These are phyloP conservation scores for Pyrenophora graminea DNA, from an alignment of 2,329 filamentous ascomycete genomes.

Conservation along the genomic window DNA sequence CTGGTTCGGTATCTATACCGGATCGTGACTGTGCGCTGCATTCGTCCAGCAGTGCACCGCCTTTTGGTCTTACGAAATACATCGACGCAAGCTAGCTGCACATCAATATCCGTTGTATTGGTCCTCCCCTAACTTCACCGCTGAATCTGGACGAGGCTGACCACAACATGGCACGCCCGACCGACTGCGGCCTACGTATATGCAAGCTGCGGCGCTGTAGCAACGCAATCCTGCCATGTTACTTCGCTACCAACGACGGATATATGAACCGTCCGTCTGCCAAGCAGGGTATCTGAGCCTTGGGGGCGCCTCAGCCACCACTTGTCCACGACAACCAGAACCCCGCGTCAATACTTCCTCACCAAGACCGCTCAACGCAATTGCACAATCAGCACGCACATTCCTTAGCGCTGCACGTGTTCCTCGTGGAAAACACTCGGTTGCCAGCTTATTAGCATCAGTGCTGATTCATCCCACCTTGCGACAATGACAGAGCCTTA, in stretches of 20 bases:
- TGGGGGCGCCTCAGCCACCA: constrained; percentile 8
- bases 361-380: neutral
- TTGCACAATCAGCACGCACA: constrained; percentile 6
- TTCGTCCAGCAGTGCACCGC: constrained; percentile 24
- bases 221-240: constrained; percentile 19
- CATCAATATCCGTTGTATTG: constrained; percentile 17
- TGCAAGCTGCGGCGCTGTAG: constrained; percentile 15
- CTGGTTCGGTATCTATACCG: constrained; percentile 20
- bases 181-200: constrained; percentile 4
- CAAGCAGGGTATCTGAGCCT: neutral
- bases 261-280: constrained; percentile 16
- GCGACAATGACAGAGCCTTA: neutral
- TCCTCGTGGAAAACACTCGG: no score
- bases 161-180: constrained; percentile 6
- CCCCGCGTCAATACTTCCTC: constrained; percentile 6
- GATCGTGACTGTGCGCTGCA: constrained; percentile 11
- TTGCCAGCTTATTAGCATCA: neutral
- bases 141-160: constrained; percentile 23
- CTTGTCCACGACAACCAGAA: constrained; percentile 1
- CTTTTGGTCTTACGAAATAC: constrained; percentile 17
- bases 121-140: constrained; percentile 19
- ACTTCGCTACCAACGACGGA: constrained; percentile 6
- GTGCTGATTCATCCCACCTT: no score
- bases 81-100: constrained; percentile 13
- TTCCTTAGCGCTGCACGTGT: neutral